phyloP scores from a whole-genome alignment of 306 rosid genomes.

The Citrullus amarus region DNA sequence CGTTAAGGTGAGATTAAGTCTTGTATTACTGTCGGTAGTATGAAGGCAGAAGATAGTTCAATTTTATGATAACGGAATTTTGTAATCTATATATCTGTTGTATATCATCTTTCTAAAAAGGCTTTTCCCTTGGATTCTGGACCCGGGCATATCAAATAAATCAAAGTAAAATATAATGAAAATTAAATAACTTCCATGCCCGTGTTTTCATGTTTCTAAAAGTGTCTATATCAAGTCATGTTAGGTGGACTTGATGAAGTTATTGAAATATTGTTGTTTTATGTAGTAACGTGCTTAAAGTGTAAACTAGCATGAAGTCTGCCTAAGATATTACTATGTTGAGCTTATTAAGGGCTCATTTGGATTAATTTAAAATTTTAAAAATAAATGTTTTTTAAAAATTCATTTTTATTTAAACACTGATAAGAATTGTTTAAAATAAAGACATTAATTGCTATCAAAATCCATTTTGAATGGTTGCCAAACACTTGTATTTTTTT shows the following conservation, averaged over 20 bases:
- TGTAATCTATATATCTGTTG: neutral
- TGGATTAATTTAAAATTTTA: too few species aligned
- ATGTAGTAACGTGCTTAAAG: neutral
- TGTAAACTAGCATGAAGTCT: neutral
- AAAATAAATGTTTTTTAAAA: too few species aligned
- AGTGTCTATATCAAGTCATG: neutral
- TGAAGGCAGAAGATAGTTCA: neutral
- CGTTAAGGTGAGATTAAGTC: constrained; percentile 44
- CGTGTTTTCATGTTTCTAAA: neutral
- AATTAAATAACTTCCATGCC: neutral
- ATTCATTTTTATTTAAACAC: too few species aligned
- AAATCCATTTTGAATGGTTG: too few species aligned
- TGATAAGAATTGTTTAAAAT: too few species aligned
- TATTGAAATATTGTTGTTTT: neutral
- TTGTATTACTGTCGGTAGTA: neutral
- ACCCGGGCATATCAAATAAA: neutral
- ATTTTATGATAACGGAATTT: neutral
- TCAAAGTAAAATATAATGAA: too few species aligned
- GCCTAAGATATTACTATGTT: neutral
- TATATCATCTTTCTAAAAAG: neutral
- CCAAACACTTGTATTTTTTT: too few species aligned
- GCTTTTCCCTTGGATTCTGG: neutral
- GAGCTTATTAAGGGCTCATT: neutral
- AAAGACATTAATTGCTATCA: too few species aligned
- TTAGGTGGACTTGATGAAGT: neutral